Base-by-base conservation (phyloP, 768 basidiomycete species). In the Leccinum truebloodii region DNA sequence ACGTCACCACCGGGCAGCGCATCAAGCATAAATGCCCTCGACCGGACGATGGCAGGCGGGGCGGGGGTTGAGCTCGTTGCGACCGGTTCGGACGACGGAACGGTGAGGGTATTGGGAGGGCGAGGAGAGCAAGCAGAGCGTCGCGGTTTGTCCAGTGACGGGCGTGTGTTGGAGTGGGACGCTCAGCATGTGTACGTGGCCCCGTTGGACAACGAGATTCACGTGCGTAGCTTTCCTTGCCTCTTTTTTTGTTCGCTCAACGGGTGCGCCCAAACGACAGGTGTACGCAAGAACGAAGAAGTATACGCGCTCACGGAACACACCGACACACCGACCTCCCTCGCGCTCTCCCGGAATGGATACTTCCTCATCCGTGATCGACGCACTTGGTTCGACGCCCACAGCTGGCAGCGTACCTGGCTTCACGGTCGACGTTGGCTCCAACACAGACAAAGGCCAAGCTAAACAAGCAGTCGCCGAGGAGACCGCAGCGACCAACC, bases 71-170 rank as follows among this genome's bases (percentile, higher is more conserved):
- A 98, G 68, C 83, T 99, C 22, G 70, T 98, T 8, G 89, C 86
- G 5, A 94, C 92, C 2, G 96, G 89, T 16, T 89, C 90, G 20
- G 97, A 98, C 71, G 97, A 99, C 68, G 94, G 94, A 3, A 88
- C 88, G 0, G 93, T 98, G 18, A 84, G 90, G 57, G 79, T 98
- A 4, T 99, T 99, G 95, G 95, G 93, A 95, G 63, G 92, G 91
- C 16, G 92, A 92, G 6, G 85, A 83, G 6, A 66, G 69, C 6
- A 96, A 94, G 73, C 78, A 85, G 2, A 80, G 90, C 18, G 86
- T 97, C 16, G 87, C 88, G 12, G 86, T 88, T 52, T 90, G 91
- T 69, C 95, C 97, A 0, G 91, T 94, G 32, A 99, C 96, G 14
- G 81, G 89, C 1, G 95, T 95, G 0, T 89, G 88, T 66, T 98